phyloP scores from a whole-genome alignment of 2,329 filamentous ascomycete species.

The Emergomyces orientalis region DNA sequence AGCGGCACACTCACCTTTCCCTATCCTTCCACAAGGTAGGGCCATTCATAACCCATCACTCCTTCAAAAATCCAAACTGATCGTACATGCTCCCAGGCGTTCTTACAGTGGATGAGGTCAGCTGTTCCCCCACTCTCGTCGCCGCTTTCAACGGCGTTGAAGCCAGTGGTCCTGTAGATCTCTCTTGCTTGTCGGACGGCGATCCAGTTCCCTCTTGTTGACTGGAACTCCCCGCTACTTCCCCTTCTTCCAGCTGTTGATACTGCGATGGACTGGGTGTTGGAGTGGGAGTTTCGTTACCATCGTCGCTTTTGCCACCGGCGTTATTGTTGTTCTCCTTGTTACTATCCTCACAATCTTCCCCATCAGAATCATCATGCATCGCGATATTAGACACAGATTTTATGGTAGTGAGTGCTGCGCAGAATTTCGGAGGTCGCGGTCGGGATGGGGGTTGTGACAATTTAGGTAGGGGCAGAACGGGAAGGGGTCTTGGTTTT shows the following conservation, averaged over 20 bases:
- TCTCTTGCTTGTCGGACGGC: not conserved
- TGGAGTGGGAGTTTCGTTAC: not conserved
- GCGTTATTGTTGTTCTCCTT: not conserved
- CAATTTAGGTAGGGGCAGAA: not conserved
- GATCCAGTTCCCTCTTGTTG: not conserved
- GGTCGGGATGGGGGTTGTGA: not conserved
- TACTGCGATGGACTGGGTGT: not conserved
- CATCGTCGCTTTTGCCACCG: not conserved
- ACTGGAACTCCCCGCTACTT: too few relatives aligned
- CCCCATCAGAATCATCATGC: not conserved
- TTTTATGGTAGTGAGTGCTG: slow-evolving; percentile 1
- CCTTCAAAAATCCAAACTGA: slow-evolving; percentile 9
- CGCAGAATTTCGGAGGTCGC: slow-evolving; percentile 2
- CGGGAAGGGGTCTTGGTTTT: not conserved
- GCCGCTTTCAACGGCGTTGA: slow-evolving; percentile 7
- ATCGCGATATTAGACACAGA: slow-evolving; percentile 5
- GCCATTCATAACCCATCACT: not conserved
- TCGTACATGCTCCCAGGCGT: slow-evolving; percentile 10
- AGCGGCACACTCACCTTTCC: not conserved
- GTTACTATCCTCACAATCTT: not conserved
- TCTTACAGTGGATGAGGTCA: not conserved
- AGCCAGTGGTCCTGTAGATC: not conserved
- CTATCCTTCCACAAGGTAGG: not conserved
- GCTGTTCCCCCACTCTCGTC: slow-evolving; percentile 13
- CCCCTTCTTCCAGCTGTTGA: not conserved